These are phyloP conservation scores for Candida boidinii DNA, from an alignment of 805 yeast genomes.

Conservation along the genomic window DNA sequence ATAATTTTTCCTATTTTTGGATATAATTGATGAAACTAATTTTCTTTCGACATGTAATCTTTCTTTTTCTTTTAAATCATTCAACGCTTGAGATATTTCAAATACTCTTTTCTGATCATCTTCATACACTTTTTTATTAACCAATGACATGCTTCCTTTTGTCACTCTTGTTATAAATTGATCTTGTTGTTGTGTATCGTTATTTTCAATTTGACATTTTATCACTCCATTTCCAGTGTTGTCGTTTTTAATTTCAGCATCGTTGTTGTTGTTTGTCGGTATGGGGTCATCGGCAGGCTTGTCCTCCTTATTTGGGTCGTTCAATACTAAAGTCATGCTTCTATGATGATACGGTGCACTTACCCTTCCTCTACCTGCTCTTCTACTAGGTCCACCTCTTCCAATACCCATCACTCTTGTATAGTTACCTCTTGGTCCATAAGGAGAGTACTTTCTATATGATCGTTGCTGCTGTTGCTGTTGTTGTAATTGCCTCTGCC, in stretches of 20 bases:
- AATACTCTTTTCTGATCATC: slow-evolving; percentile 18
- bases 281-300: too few species aligned
- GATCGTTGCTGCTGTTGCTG: background rate
- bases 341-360: slow-evolving; percentile 11
- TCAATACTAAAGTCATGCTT: slow-evolving; percentile 22
- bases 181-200: too few species aligned
- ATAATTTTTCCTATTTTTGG: slow-evolving; percentile 27
- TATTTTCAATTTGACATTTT: too few species aligned
- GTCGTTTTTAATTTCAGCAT: background rate
- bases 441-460: background rate
- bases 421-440: too few species aligned
- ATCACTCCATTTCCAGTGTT: too few species aligned
- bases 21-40: too few species aligned
- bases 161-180: slow-evolving; percentile 23
- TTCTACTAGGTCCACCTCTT: slow-evolving; percentile 7
- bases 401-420: background rate
- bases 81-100: slow-evolving; percentile 14
- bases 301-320: slow-evolving; percentile 18
- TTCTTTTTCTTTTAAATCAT: slow-evolving; percentile 13
- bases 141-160: slow-evolving; percentile 29
- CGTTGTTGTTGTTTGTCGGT: slow-evolving; percentile 9
- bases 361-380: slow-evolving; percentile 14
- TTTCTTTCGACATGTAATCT: slow-evolving; percentile 11
- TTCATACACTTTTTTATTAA: slow-evolving; percentile 27
- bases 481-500: slow-evolving; percentile 4